Conservation (phyloP, 805 yeast species). For the Wickerhamiella occidentalis region DNA sequence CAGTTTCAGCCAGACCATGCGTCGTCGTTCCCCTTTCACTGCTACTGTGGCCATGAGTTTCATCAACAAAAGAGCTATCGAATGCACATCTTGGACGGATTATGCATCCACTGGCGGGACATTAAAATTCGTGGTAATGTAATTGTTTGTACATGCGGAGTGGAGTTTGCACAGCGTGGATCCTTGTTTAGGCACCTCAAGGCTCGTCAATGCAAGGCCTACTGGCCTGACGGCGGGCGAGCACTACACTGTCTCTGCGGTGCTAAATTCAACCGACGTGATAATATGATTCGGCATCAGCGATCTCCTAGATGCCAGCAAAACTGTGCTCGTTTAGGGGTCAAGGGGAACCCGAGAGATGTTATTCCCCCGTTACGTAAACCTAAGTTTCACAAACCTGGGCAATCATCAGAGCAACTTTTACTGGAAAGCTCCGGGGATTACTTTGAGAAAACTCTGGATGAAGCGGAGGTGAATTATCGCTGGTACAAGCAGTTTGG, state of each 20-base stretch:
- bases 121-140: not conserved
- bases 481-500: conserved; percentile 5
- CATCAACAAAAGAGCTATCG: conserved; percentile 1
- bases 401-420: not conserved
- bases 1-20: conserved; percentile 6
- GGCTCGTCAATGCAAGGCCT: not conserved
- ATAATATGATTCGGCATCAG: conserved; percentile 5
- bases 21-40: conserved; percentile 4
- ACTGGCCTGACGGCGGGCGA: conserved; percentile 5
- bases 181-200: conserved; percentile 3
- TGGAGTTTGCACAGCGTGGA: conserved; percentile 4
- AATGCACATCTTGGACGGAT: not conserved
- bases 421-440: not conserved
- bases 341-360: not conserved
- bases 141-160: not conserved
- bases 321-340: conserved; percentile 3
- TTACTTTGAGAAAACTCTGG: not conserved
- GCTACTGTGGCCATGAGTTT: conserved; percentile 9
- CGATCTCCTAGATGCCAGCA: not conserved
- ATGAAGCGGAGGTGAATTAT: conserved; percentile 3
- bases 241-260: conserved; percentile 2
- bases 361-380: not conserved
- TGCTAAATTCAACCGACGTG: not conserved
- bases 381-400: not conserved
- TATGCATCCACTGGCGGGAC: not conserved